Percentiles rank a stretch among this genome's conserved stretches.
Evolutionary conservation across 2,329 filamentous ascomycete genomes (phyloP).

Genomic region (Fusarium sp.): DNA sequence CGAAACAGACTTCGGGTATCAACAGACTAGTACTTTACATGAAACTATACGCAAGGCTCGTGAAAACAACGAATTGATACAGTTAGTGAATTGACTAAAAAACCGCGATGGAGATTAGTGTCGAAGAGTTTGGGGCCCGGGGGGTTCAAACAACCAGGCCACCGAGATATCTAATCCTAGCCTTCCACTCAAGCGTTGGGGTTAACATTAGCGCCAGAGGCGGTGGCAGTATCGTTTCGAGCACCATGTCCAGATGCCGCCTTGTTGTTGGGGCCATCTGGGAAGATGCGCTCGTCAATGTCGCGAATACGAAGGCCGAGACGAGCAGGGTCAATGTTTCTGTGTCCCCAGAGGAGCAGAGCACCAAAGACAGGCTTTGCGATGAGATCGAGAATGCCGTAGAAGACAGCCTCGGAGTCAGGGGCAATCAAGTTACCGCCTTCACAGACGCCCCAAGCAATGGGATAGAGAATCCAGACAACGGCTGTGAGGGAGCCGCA

Average conservation of each 20-base stretch:
- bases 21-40: neutral
- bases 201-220: neutral
- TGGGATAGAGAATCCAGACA: slow-evolving; percentile 64
- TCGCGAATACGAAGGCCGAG: slow-evolving; percentile 59
- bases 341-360: slow-evolving; percentile 68
- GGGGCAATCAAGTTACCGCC: slow-evolving; percentile 63
- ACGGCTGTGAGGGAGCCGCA: slow-evolving; percentile 65
- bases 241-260: neutral
- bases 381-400: slow-evolving; percentile 71
- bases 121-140: too few species aligned
- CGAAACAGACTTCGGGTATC: neutral
- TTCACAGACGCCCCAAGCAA: slow-evolving; percentile 61
- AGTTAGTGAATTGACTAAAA: neutral
- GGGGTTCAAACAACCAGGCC: too few species aligned
- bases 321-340: slow-evolving; percentile 64
- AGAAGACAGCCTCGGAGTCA: slow-evolving; percentile 73
- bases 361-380: slow-evolving; percentile 71
- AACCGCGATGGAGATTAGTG: too few species aligned
- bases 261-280: slow-evolving; percentile 6
- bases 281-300: slow-evolving; percentile 1
- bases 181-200: neutral
- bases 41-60: neutral
- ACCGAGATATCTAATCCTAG: accelerated
- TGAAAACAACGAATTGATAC: accelerated
- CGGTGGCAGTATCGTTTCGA: neutral